phyloP scores from a whole-genome alignment of 176 grass and related monocot species.

The Carex parvula region DNA sequence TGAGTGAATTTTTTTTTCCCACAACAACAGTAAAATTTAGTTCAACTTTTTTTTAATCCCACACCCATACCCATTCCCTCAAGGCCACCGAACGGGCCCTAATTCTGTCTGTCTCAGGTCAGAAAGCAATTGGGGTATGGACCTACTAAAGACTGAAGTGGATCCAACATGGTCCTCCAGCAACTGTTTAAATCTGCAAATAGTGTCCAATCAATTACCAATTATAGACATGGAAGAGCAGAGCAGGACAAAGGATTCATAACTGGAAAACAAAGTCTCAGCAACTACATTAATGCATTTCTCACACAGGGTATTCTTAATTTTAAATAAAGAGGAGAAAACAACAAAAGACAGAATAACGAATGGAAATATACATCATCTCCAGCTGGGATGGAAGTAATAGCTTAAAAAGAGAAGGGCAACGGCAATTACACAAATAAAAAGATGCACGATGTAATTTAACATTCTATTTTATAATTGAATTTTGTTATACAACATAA shows the following conservation, averaged over 20 bases:
- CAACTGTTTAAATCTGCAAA: neutral
- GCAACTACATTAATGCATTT: neutral
- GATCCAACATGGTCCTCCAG: neutral
- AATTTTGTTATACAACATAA: conserved; percentile 28
- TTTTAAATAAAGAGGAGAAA: neutral
- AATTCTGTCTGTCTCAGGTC: neutral
- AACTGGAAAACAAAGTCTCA: neutral
- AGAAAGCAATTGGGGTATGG: neutral
- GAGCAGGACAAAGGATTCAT: neutral
- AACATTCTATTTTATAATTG: conserved; percentile 14
- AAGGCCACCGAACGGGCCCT: too few relatives aligned
- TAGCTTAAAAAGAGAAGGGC: neutral
- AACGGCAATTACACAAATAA: neutral
- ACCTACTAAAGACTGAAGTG: neutral
- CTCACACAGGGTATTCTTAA: neutral
- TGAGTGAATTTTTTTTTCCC: too few relatives aligned
- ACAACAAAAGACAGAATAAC: neutral
- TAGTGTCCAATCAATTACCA: neutral
- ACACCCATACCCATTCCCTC: too few relatives aligned
- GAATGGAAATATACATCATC: neutral
- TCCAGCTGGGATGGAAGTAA: neutral
- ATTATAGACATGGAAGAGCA: neutral
- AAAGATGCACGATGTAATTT: neutral
- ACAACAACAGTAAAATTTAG: too few relatives aligned
- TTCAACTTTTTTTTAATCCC: too few relatives aligned